Conservation (phyloP, 2,329 filamentous ascomycete genomes). For the Fonsecaea nubica region DNA sequence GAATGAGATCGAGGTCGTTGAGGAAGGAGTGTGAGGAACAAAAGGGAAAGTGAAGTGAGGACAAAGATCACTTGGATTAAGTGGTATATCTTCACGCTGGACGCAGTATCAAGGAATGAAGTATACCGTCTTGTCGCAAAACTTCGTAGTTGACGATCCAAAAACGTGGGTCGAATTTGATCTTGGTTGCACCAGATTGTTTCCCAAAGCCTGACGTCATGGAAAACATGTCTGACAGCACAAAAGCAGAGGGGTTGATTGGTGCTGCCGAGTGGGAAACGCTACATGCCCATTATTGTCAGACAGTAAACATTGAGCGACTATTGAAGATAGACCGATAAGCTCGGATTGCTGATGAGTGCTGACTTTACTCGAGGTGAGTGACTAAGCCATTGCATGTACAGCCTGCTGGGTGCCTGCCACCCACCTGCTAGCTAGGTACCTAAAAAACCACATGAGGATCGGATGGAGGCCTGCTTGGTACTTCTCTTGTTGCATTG, state of each 20-base stretch:
- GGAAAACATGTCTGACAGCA: not conserved
- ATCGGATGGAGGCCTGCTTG: too few species aligned
- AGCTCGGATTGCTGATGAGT: not conserved
- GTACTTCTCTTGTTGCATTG: too few species aligned
- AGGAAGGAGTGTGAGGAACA: not conserved
- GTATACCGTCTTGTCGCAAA: constrained; percentile 3
- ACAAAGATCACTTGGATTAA: not conserved
- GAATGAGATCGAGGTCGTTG: not conserved
- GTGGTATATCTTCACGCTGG: not conserved
- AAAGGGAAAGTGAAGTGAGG: constrained; percentile 4
- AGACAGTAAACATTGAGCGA: not conserved
- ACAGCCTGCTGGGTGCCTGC: not conserved
- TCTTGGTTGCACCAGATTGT: not conserved
- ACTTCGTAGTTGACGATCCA: constrained; percentile 10
- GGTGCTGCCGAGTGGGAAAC: not conserved
- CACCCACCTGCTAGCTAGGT: too few species aligned
- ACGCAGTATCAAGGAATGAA: constrained; percentile 3
- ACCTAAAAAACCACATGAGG: too few species aligned
- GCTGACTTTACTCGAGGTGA: not conserved
- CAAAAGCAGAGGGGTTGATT: not conserved
- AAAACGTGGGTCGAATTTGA: constrained; percentile 7
- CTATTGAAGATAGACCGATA: not conserved
- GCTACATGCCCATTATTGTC: not conserved
- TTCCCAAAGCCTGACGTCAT: not conserved
- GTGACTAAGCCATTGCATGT: not conserved